Evolutionary conservation across 1,284 basidiomycete genomes (phyloP).

Genomic region (Heliocybe sulcata): DNA sequence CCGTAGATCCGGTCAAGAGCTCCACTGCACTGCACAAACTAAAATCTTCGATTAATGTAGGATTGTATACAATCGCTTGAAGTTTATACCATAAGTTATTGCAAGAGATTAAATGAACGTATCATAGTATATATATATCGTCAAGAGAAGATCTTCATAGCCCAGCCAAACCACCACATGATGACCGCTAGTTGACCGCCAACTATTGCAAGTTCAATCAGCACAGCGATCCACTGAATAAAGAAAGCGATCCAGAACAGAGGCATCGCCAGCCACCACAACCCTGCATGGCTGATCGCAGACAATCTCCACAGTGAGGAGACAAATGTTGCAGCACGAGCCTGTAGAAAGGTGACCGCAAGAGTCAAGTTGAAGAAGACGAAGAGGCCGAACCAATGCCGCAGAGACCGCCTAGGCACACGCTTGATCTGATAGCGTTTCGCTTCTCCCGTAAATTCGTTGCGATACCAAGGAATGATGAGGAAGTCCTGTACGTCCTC

Average conservation of each 20-base stretch:
- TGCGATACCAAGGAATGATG: conserved; percentile 71
- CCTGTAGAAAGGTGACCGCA: conserved; percentile 41
- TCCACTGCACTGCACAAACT: no score
- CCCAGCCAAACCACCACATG: conserved; percentile 69
- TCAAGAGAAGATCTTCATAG: conserved; percentile 40
- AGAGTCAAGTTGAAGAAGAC: conserved; percentile 40
- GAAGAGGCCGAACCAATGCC: conserved; percentile 58
- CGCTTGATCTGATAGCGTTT: conserved; percentile 53
- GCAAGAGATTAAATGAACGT: not conserved
- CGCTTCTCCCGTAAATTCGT: conserved; percentile 71
- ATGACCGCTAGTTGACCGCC: conserved; percentile 47
- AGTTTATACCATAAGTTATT: no score
- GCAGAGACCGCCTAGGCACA: conserved; percentile 54
- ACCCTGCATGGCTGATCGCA: conserved; percentile 46
- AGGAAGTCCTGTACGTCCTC: conserved; percentile 72
- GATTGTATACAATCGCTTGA: not conserved
- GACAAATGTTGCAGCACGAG: conserved; percentile 44
- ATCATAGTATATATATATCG: not conserved
- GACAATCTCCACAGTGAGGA: conserved; percentile 40
- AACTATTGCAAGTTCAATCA: conserved; percentile 46
- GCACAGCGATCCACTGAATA: conserved; percentile 56
- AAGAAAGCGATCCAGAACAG: conserved; percentile 51
- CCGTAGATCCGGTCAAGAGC: not conserved
- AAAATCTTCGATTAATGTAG: not conserved
- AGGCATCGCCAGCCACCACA: conserved; percentile 54